phyloP scores from a whole-genome alignment of 139 green algal genomes.

The Chlorella sp. region DNA sequence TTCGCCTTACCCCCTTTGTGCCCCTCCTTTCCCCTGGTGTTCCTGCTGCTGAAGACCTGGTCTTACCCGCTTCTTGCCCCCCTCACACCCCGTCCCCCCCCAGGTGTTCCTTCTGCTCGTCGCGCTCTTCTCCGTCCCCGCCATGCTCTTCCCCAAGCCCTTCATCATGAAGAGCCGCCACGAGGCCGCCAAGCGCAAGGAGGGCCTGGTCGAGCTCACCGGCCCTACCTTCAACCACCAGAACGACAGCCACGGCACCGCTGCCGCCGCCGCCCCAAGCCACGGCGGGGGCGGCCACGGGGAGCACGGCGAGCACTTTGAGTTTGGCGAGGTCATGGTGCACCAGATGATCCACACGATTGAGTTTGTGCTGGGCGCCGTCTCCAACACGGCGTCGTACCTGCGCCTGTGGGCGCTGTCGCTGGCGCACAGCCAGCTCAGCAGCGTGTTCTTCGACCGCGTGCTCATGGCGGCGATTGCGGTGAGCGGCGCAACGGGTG shows the following conservation, averaged over 20 bases:
- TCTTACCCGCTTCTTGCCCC: no score
- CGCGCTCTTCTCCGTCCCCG: conserved; percentile 75
- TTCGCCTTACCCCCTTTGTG: no score
- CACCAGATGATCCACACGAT: conserved; percentile 92
- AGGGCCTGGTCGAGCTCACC: conserved; percentile 7
- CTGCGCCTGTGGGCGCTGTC: conserved; percentile 97
- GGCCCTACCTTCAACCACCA: conserved; percentile 7
- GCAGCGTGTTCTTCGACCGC: conserved; percentile 89
- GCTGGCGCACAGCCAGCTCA: conserved; percentile 93
- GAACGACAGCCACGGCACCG: conserved; percentile 6
- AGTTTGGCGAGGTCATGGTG: conserved; percentile 72
- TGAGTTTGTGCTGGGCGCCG: conserved; percentile 96
- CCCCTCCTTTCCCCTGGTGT: no score
- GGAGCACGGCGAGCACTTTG: conserved; percentile 34
- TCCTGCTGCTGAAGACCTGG: no score
- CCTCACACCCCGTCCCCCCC: no score
- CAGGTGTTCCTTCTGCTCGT: conserved; percentile 84
- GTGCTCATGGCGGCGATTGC: conserved; percentile 76
- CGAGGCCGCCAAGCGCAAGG: conserved; percentile 27
- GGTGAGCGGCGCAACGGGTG: conserved; percentile 10
- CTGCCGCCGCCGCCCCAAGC: no score
- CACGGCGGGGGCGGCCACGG: not conserved
- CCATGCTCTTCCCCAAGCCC: conserved; percentile 97
- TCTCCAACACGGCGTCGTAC: conserved; percentile 97
- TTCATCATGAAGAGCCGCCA: conserved; percentile 85